Base-by-base conservation (phyloP, 2,329 filamentous ascomycete species). In the Aaosphaeria arxii region DNA sequence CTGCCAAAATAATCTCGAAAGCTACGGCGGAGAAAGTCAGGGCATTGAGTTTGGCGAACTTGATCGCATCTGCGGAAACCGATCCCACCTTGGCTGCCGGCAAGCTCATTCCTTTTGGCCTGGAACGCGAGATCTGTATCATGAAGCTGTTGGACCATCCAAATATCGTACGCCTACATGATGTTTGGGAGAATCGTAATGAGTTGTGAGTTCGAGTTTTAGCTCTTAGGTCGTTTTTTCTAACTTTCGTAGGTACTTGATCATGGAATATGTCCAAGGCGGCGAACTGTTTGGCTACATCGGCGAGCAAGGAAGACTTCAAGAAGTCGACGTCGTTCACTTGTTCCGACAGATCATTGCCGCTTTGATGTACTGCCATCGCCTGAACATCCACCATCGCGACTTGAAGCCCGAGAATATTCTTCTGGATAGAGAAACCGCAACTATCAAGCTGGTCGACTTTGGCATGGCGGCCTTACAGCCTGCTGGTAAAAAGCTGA, bases 371-470 rank as follows among this genome's bases (percentile, higher is more conserved):
- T 96, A 96, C 72, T 95, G 91, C 58, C 94, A 99, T 71, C 85
- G 88, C 3, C 89, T 96, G 73, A 91, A 92, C 58, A 96, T 99
- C 54, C 96, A 91, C 66, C 94, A 99, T 66, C 88, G 94, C 28
- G 94, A 99, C 60, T 77, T 99, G 45, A 99, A 99, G 71, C 94
- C 91, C 0, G 94, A 99, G 72, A 99, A 99, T 61, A 96, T 99
- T 41, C 78, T 99, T 13, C 79, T 99, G 44, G 91, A 91, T 48
- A 76, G 77, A 3, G 76, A 86, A 5, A 72, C 67, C 42, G 81
- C 86, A 45, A 84, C 88, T 49, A 85, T 97, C 69, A 99, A 97
- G 72, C 85, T 99, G 59, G 92, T 92, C 44, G 94, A 99, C 69
- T 99, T 99, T 69, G 92, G 94, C 39, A 96, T 99, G 91, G 94